Percentiles rank a stretch among this genome's conserved stretches.
These are phyloP conservation scores for Umbilicus rupestris DNA, from an alignment of 164 flowering plant species.

Conservation along the genomic window DNA sequence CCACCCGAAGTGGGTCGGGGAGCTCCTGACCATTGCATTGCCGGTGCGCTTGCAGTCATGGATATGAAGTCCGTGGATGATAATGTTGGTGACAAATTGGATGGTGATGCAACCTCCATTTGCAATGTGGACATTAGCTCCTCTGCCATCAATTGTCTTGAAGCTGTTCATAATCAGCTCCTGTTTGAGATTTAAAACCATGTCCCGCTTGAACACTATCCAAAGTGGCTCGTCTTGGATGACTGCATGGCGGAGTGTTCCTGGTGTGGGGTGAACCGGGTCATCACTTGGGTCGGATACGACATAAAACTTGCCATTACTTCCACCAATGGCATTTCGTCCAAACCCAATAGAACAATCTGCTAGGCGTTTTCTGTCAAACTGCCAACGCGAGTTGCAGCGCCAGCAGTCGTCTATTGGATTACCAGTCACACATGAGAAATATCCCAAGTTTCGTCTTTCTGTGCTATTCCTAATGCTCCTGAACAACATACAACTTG, in stretches of 20 bases:
- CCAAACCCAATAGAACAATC: slow-evolving; percentile 74
- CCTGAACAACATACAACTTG: slow-evolving; percentile 16
- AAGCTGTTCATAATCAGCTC: slow-evolving; percentile 79
- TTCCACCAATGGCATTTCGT: slow-evolving; percentile 67
- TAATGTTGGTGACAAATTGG: slow-evolving; percentile 54
- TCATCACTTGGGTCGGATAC: slow-evolving; percentile 56
- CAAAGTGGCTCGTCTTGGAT: slow-evolving; percentile 67
- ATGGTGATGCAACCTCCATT: slow-evolving; percentile 68
- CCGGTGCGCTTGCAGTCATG: slow-evolving; percentile 69
- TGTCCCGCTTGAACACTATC: slow-evolving; percentile 76
- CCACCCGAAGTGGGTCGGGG: slow-evolving; percentile 58
- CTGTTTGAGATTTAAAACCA: slow-evolving; percentile 58
- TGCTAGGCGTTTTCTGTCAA: slow-evolving; percentile 48
- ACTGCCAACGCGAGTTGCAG: slow-evolving; percentile 47
- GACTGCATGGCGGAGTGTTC: slow-evolving; percentile 70
- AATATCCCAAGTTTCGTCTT: slow-evolving; percentile 47
- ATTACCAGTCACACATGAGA: slow-evolving; percentile 62
- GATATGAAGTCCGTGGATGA: slow-evolving; percentile 60
- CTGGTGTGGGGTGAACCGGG: slow-evolving; percentile 54
- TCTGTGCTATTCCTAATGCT: slow-evolving; percentile 42
- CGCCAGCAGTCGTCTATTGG: slow-evolving; percentile 85
- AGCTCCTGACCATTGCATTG: slow-evolving; percentile 71
- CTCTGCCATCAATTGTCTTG: slow-evolving; percentile 67
- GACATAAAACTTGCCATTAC: slow-evolving; percentile 55
- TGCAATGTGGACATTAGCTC: slow-evolving; percentile 61